Conservation (phyloP, 2,329 filamentous ascomycete species). For the Didymosphaeria variabile region DNA sequence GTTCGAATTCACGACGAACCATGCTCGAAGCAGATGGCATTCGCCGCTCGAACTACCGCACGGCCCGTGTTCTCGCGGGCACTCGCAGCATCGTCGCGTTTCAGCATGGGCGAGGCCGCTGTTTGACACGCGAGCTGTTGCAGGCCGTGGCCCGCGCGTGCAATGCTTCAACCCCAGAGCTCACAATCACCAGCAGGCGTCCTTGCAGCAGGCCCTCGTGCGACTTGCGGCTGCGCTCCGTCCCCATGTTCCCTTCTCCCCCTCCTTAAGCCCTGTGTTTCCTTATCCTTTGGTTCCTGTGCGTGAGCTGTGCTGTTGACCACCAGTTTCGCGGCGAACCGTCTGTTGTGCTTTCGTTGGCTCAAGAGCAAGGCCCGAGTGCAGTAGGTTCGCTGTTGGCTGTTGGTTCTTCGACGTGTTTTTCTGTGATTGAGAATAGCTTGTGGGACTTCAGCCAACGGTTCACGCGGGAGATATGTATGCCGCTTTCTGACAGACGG, state of each 20-base stretch:
- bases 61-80: conserved; percentile 28
- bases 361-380: conserved; percentile 21
- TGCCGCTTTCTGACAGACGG: conserved; percentile 37
- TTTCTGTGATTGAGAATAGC: background rate
- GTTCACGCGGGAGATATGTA: conserved; percentile 32
- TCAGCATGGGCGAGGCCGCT: conserved; percentile 16
- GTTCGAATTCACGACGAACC: conserved; percentile 5
- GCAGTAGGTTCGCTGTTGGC: conserved; percentile 14
- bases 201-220: conserved; percentile 40
- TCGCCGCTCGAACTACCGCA: conserved; percentile 27
- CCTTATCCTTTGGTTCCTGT: conserved; percentile 31
- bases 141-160: conserved; percentile 34
- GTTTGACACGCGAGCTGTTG: conserved; percentile 31
- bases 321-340: conserved; percentile 44
- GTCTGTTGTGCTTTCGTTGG: conserved; percentile 42
- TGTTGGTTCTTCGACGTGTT: conserved; percentile 3
- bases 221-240: conserved; percentile 33
- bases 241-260: conserved; percentile 33
- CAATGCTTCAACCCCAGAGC: conserved; percentile 42
- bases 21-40: conserved; percentile 18
- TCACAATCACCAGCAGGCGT: conserved; percentile 34
- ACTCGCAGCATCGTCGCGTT: conserved; percentile 14
- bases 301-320: conserved; percentile 47
- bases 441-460: conserved; percentile 6
- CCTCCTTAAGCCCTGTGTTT: conserved; percentile 22